Evolutionary conservation across 306 rosid species (phyloP), one percentile per base, ranked within the genome.

Genomic region (Carpinus fangiana): DNA sequence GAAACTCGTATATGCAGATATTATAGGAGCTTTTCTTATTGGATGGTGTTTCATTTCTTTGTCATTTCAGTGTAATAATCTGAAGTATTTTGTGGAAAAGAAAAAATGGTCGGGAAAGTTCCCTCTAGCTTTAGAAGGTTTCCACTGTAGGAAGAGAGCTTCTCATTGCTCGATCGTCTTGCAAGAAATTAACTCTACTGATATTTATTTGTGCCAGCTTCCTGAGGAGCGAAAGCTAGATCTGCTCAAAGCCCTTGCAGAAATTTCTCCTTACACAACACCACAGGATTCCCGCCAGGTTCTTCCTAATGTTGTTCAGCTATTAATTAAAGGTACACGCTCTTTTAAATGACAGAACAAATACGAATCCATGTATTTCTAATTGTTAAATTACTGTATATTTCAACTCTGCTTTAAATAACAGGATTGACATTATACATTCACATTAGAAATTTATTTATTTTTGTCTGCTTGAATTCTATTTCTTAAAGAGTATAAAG

Each of bases 251-350:
- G 91, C 89, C 79, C 96, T 96, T 73, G 99, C 99, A 45, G 97
- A 96, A 87, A 83, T 93, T 83, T 91, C 99, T 59, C 98, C 97
- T 41, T 96, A 83, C 79, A 89, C 98, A 56, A 83, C 91, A 4
- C 97, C 98, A 13, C 98, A 87, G 84, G 99, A 96, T 82, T 96
- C 99, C 20, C 98, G 99, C 13, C 99, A 91, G 87, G 89, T 93
- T 78, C 99, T 96, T 82, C 98, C 99, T 75, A 89, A 96, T 21
- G 81, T 96, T 82, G 97, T 93, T 86, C 97, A 93, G 84, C 88
- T 93, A 76, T 81, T 93, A 75, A 76, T 81, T 93, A 75, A 93
- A 89, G 96, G 99, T 93, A 84, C 62, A 54, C 48, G 47, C 45
- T 56, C 11, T 72, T 68, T 65, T 47, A 74, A 83, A 48, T 69